Evolutionary conservation across 2,329 filamentous ascomycete species (phyloP).

Genomic region (Epichloe amarillans): DNA sequence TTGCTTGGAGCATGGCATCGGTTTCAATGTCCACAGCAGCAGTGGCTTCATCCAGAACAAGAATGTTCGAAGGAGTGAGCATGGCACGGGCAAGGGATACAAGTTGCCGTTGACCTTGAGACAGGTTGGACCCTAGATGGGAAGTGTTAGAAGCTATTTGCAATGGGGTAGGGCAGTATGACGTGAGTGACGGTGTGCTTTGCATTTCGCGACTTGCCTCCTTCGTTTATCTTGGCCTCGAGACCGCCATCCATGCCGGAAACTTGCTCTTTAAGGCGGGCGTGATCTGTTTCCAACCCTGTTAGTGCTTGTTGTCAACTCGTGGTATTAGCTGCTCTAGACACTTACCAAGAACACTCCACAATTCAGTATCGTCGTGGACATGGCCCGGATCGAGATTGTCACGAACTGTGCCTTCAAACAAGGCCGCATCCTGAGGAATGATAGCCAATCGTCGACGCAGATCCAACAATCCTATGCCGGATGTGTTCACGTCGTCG

Average conservation of each 20-base stretch:
- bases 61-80: constrained; percentile 89
- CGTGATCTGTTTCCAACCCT: constrained; percentile 53
- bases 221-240: constrained; percentile 85
- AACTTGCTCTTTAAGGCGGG: constrained; percentile 83
- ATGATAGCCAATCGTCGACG: constrained; percentile 88
- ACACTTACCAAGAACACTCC: constrained; percentile 77
- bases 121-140: constrained; percentile 72
- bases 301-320: background rate
- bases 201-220: constrained; percentile 47
- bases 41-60: constrained; percentile 94
- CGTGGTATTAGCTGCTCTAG: constrained; percentile 2
- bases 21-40: constrained; percentile 59
- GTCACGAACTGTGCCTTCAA: constrained; percentile 84
- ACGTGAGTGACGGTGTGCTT: too few relatives aligned
- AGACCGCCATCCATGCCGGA: constrained; percentile 75
- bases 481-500: constrained; percentile 77
- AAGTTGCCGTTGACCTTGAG: constrained; percentile 86
- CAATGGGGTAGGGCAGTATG: too few relatives aligned
- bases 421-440: constrained; percentile 91
- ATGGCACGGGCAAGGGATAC: constrained; percentile 87
- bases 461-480: constrained; percentile 80
- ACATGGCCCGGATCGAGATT: constrained; percentile 92
- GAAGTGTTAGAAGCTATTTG: background rate
- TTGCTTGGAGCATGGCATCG: constrained; percentile 51
- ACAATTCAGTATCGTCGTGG: constrained; percentile 92